Conservation (phyloP, 2,329 filamentous ascomycete species). For the Ophiocordyceps camponoti-saundersi region DNA sequence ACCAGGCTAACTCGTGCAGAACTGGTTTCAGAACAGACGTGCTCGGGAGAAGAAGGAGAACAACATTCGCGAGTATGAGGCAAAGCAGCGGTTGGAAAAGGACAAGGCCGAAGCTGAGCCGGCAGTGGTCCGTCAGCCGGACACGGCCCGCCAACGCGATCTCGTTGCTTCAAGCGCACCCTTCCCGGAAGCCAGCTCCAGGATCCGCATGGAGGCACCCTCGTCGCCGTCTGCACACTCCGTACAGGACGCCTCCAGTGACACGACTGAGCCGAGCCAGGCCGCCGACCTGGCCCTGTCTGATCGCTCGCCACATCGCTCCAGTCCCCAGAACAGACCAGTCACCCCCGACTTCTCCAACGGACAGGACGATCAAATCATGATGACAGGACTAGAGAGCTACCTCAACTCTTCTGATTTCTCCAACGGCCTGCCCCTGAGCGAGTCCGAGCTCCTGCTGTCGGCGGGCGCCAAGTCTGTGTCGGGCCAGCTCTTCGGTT, state of each 20-base stretch:
- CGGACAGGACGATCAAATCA: conserved; percentile 1
- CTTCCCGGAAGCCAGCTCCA: conserved; percentile 14
- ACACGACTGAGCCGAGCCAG: conserved; percentile 10
- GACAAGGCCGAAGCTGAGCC: conserved; percentile 10
- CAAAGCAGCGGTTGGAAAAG: conserved; percentile 19
- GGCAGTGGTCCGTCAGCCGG: conserved; percentile 8
- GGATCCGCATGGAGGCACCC: conserved; percentile 3
- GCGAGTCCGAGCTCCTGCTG: conserved; percentile 2
- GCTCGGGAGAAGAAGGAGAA: conserved; percentile 49
- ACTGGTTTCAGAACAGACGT: conserved; percentile 53
- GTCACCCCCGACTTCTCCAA: not conserved
- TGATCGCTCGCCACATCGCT: conserved; percentile 5
- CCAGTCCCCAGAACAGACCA: not conserved
- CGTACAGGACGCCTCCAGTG: conserved; percentile 7
- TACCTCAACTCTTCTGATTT: conserved; percentile 2
- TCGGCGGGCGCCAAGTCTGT: conserved; percentile 2
- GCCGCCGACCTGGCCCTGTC: conserved; percentile 7
- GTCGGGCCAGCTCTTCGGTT: conserved; percentile 3
- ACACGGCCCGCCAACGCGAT: conserved; percentile 15
- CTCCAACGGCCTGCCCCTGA: conserved; percentile 3
- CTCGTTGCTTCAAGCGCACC: conserved; percentile 23
- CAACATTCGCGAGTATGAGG: conserved; percentile 27
- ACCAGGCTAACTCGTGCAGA: conserved; percentile 24
- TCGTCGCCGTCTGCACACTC: conserved; percentile 6
- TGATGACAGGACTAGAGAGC: conserved; percentile 2